These are phyloP conservation scores for Bipolaris gigantea DNA, from an alignment of 2,329 filamentous ascomycete species.

Conservation along the genomic window DNA sequence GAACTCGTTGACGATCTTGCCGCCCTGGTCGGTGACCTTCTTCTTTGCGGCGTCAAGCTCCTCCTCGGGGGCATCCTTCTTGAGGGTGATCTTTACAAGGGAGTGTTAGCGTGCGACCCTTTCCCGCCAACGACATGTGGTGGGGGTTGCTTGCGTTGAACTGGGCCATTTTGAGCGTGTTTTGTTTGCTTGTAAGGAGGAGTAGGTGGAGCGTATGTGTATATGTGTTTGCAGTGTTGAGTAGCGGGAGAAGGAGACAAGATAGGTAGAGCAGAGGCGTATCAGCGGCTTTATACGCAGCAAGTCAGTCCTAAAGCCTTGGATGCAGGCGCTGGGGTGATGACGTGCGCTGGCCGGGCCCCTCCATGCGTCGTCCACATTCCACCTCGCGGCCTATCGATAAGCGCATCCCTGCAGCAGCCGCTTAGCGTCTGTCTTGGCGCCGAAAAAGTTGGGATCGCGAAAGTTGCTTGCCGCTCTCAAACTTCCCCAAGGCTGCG, in stretches of 20 bases:
- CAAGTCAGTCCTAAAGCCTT: conserved; percentile 23
- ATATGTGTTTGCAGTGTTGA: background rate
- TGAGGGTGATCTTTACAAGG: conserved; percentile 71
- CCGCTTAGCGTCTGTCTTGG: conserved; percentile 34
- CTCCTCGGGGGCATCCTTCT: conserved; percentile 66
- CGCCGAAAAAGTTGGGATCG: conserved; percentile 30
- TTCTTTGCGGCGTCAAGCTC: conserved; percentile 80
- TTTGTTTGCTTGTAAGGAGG: background rate
- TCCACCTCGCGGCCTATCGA: conserved; percentile 35
- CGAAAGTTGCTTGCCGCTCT: conserved; percentile 12
- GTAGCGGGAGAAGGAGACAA: conserved; percentile 9
- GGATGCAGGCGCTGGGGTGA: conserved; percentile 25
- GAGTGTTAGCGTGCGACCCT: background rate
- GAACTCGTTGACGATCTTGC: conserved; percentile 82
- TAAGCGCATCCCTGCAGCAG: conserved; percentile 32
- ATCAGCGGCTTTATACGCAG: conserved; percentile 30
- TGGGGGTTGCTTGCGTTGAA: conserved; percentile 17
- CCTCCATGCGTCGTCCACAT: conserved; percentile 7
- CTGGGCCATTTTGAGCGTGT: conserved; percentile 17
- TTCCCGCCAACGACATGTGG: background rate
- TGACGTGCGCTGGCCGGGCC: conserved; percentile 25
- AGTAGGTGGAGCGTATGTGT: background rate
- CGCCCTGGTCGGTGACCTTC: conserved; percentile 72
- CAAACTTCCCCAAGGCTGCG: conserved; percentile 6
- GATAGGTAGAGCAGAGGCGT: conserved; percentile 17